A percentile compares a stretch with the other conserved stretches of the same genome.
These are phyloP conservation scores for Blastomyces silverae DNA, from an alignment of 2,329 filamentous ascomycete genomes.

Conservation along the genomic window DNA sequence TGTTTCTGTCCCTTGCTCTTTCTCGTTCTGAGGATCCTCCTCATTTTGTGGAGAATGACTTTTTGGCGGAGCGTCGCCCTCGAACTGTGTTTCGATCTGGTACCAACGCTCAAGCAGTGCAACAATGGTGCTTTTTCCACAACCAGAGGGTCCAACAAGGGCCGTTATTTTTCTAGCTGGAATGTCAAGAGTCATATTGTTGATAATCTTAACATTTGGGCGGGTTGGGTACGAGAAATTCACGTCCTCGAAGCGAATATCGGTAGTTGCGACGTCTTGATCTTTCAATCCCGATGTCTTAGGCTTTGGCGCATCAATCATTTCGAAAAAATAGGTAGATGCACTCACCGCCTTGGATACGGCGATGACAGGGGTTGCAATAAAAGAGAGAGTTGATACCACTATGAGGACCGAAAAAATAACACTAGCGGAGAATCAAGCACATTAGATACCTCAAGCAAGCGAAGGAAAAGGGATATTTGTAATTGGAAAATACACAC, in stretches of 20 bases:
- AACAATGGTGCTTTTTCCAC: conserved; percentile 43
- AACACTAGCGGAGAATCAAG: conserved; percentile 23
- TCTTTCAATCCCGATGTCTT: conserved; percentile 39
- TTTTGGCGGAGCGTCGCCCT: conserved; percentile 6
- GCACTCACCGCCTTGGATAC: conserved; percentile 34
- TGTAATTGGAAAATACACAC: conserved; percentile 21
- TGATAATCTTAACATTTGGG: conserved; percentile 32
- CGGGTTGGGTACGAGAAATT: conserved; percentile 63
- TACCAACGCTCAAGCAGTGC: conserved; percentile 42
- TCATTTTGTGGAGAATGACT: conserved; percentile 9
- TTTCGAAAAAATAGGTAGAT: conserved; percentile 29
- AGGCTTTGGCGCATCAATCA: conserved; percentile 28
- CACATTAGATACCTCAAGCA: neutral
- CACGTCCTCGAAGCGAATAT: conserved; percentile 56
- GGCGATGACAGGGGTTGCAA: conserved; percentile 29
- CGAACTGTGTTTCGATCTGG: conserved; percentile 22
- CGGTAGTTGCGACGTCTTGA: conserved; percentile 46
- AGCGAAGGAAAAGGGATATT: neutral
- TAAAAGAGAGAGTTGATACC: conserved; percentile 17
- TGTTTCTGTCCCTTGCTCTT: conserved; percentile 8
- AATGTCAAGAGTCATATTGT: conserved; percentile 32
- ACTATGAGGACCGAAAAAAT: conserved; percentile 32
- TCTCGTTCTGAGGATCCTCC: conserved; percentile 8
- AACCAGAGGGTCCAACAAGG: conserved; percentile 43
- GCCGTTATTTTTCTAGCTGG: conserved; percentile 37